Evolutionary conservation across 2,329 filamentous ascomycete species (phyloP).

Genomic region (Neonectria coccinea): DNA sequence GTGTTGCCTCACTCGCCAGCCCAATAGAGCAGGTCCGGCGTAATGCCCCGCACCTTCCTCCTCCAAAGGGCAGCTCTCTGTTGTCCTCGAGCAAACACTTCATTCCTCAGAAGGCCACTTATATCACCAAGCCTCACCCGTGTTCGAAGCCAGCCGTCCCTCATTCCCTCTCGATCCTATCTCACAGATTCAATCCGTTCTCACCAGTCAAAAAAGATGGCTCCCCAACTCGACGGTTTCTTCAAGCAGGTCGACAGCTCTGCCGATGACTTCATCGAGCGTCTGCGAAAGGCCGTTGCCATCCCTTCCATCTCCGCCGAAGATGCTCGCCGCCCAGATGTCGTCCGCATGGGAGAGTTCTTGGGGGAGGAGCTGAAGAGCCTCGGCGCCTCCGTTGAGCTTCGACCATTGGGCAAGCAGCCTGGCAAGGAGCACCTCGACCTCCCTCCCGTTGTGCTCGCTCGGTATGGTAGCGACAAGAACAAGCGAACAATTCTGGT

Average conservation of each 20-base stretch:
- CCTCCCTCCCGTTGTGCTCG: slow-evolving; percentile 91
- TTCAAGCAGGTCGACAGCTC: slow-evolving; percentile 91
- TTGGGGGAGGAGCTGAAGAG: slow-evolving; percentile 84
- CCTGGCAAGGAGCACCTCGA: slow-evolving; percentile 90
- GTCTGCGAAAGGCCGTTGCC: slow-evolving; percentile 90
- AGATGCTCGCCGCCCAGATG: slow-evolving; percentile 87
- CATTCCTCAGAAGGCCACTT: slow-evolving; percentile 42
- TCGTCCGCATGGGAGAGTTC: slow-evolving; percentile 95
- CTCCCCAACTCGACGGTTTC: slow-evolving; percentile 88
- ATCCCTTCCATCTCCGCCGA: slow-evolving; percentile 97
- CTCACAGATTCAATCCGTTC: slow-evolving; percentile 64
- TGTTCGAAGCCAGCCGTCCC: slow-evolving; percentile 30
- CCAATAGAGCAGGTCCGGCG: slow-evolving; percentile 45
- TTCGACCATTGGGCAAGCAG: slow-evolving; percentile 89
- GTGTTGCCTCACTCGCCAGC: slow-evolving; percentile 40
- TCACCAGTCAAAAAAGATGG: slow-evolving; percentile 81
- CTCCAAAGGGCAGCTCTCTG: slow-evolving; percentile 48
- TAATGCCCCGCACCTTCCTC: slow-evolving; percentile 61
- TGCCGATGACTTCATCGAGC: slow-evolving; percentile 85
- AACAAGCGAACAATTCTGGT: slow-evolving; percentile 95
- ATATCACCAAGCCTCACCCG: slow-evolving; percentile 39
- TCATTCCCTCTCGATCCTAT: slow-evolving; percentile 55
- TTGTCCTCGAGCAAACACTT: slow-evolving; percentile 39
- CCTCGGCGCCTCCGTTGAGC: slow-evolving; percentile 88
- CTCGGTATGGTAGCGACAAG: slow-evolving; percentile 90